Base-by-base conservation (phyloP, 2,329 filamentous ascomycete genomes). In the Penicillium sp. region DNA sequence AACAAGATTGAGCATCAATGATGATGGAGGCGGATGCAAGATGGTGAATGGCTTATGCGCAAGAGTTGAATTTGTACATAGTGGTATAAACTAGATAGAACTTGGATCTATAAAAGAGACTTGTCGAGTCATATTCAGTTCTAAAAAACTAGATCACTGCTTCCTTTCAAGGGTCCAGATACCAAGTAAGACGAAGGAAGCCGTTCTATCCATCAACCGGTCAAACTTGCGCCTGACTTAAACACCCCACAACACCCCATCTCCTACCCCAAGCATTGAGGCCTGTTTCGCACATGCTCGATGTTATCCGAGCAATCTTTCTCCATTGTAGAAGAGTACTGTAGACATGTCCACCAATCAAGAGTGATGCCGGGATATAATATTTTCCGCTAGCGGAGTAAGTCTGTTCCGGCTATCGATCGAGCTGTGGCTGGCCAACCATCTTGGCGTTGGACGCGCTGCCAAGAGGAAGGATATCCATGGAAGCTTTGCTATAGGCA, bases 1-100 rank as follows among this genome's bases (percentile, higher is more conserved):
- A 82, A 75, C 22, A 78, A 75, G 60, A 77, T 81, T 56, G 69
- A 73, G 63, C 62, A 76, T 44, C 70, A 73, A 22, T 67, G 22
- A 51, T 39, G 36, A 27, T 35, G 55, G 35, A 7, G 43, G 40
- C 24, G 54, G n/a, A n/a, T 22, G n/a, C 14, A 51, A 22, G 19
- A 51, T 56, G 9, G 59, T 16, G 11, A 9, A 13, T 56, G 33
- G 7, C 27, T 37, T 14, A 13, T 50, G 33, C 19, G 18, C 27
- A 6, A 19, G 6, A 11, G 6, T 36, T 3, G 27, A 9, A 27
- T 19, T 37, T 60, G 35, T 39, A 39, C 31, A 46, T 53, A 57
- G 11, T 33, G n/a, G 6, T 31, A 41, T 41, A 36, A 5, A 24
- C 11, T 43, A 4, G 27, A 22, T 31, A 53, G 19, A 22, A 16